phyloP scores from a whole-genome alignment of 805 yeast genomes.

The Hanseniaspora lachancei region DNA sequence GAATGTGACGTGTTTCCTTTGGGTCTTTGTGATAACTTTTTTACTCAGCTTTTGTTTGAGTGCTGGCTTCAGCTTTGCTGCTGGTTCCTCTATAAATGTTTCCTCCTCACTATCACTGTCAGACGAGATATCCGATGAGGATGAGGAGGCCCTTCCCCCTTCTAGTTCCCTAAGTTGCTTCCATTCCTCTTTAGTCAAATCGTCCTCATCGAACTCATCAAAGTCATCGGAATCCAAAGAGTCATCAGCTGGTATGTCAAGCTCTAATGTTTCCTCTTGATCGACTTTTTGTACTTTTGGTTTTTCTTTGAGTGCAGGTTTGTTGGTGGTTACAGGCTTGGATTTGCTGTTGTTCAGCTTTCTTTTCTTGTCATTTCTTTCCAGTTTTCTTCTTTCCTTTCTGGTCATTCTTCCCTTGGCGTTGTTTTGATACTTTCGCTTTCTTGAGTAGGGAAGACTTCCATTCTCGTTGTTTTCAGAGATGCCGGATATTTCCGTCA shows the following conservation, averaged over 20 bases:
- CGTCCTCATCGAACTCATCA: slow-evolving; percentile 20
- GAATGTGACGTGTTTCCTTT: slow-evolving; percentile 7
- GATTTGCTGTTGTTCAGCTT: slow-evolving; percentile 15
- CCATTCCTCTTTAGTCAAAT: slow-evolving; percentile 18
- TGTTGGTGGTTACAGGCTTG: neutral
- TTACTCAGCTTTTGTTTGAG: neutral
- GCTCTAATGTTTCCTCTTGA: neutral
- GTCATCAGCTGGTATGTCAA: slow-evolving; percentile 11
- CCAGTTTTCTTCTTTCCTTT: slow-evolving; percentile 33
- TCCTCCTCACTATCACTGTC: slow-evolving; percentile 17
- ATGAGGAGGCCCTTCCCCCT: slow-evolving; percentile 18
- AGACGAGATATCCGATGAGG: slow-evolving; percentile 15
- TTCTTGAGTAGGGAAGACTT: slow-evolving; percentile 15
- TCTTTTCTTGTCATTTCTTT: slow-evolving; percentile 21
- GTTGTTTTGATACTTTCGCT: slow-evolving; percentile 26
- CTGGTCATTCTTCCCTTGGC: slow-evolving; percentile 23
- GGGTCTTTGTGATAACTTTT: slow-evolving; percentile 1
- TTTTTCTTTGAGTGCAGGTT: neutral
- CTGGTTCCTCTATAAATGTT: slow-evolving; percentile 2
- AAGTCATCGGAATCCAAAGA: slow-evolving; percentile 14
- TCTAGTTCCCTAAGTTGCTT: slow-evolving; percentile 18
- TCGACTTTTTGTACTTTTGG: slow-evolving; percentile 10
- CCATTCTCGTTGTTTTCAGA: neutral
- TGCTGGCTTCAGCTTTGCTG: slow-evolving; percentile 1
- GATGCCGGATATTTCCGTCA: slow-evolving; percentile 39